Evolutionary conservation across 139 green algal genomes (phyloP).

Genomic region (Picochlorum costavermella): DNA sequence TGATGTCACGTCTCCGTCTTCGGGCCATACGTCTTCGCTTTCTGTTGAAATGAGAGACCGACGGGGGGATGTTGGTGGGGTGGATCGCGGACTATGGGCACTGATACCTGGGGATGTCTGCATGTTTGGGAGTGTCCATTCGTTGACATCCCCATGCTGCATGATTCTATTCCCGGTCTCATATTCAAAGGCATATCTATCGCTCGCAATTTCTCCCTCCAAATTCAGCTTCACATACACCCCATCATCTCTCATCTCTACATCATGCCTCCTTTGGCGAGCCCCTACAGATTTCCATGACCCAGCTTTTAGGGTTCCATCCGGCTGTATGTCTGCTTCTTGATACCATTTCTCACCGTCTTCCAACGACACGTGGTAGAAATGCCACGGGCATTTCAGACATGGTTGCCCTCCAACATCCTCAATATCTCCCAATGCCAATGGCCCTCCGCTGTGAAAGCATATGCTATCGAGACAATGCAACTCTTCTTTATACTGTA

Average conservation of each 20-base stretch:
- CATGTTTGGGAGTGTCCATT: background rate
- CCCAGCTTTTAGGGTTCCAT: slow-evolving; percentile 31
- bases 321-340: slow-evolving; percentile 11
- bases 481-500: slow-evolving; percentile 18
- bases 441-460: slow-evolving; percentile 37
- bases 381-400: slow-evolving; percentile 34
- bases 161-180: slow-evolving; percentile 12
- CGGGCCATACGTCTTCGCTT: slow-evolving; percentile 19
- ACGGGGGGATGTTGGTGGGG: background rate
- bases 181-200: slow-evolving; percentile 26
- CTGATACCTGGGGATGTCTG: background rate
- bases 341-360: slow-evolving; percentile 37
- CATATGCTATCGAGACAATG: slow-evolving; percentile 31
- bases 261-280: slow-evolving; percentile 29
- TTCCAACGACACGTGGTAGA: slow-evolving; percentile 23
- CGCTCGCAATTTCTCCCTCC: slow-evolving; percentile 28
- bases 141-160: background rate
- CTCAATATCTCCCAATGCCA: slow-evolving; percentile 35
- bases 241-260: slow-evolving; percentile 24
- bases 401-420: slow-evolving; percentile 24
- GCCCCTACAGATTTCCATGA: slow-evolving; percentile 34
- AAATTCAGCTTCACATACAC: slow-evolving; percentile 30
- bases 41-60: background rate
- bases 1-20: slow-evolving; percentile 5
- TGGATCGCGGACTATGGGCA: background rate